These are phyloP conservation scores for Suillus decipiens DNA, from an alignment of 768 basidiomycete genomes.

Conservation along the genomic window DNA sequence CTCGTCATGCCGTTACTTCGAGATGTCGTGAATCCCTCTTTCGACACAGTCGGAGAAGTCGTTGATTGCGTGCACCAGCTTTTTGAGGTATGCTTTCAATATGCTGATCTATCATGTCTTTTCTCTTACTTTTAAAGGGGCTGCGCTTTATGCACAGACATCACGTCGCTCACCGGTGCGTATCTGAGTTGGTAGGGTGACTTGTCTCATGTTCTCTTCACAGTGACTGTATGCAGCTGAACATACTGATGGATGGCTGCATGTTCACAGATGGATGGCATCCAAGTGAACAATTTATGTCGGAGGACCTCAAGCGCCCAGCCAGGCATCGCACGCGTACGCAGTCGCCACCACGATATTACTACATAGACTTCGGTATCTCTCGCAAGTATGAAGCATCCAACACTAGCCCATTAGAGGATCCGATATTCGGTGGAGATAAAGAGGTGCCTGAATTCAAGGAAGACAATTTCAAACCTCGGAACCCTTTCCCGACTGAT, in stretches of 20 bases:
- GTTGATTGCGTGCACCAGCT: constrained; percentile 25
- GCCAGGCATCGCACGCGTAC: constrained; percentile 33
- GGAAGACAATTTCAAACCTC: constrained; percentile 22
- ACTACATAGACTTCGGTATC: constrained; percentile 39
- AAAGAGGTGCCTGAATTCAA: constrained; percentile 41
- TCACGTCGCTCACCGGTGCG: constrained; percentile 39
- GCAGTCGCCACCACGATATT: constrained; percentile 32
- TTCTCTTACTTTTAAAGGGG: constrained; percentile 23
- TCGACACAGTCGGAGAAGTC: constrained; percentile 25
- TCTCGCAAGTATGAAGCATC: constrained; percentile 33
- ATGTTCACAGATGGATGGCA: constrained; percentile 33
- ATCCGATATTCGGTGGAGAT: constrained; percentile 42
- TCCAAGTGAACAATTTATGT: constrained; percentile 13
- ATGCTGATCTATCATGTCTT: background rate
- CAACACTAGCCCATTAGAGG: constrained; percentile 26
- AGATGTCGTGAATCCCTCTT: constrained; percentile 15
- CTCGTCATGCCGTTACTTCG: constrained; percentile 29
- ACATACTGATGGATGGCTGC: constrained; percentile 34
- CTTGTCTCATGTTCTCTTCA: constrained; percentile 19
- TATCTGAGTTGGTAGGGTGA: background rate
- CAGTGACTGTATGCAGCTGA: constrained; percentile 32
- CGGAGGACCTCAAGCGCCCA: constrained; percentile 14
- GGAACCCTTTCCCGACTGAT: constrained; percentile 45
- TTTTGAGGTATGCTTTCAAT: constrained; percentile 20
- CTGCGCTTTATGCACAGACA: constrained; percentile 40